Evolutionary conservation across 2,329 filamentous ascomycete genomes (phyloP), one percentile per base, ranked within the genome.

Genomic region (Fusarium chuoi): DNA sequence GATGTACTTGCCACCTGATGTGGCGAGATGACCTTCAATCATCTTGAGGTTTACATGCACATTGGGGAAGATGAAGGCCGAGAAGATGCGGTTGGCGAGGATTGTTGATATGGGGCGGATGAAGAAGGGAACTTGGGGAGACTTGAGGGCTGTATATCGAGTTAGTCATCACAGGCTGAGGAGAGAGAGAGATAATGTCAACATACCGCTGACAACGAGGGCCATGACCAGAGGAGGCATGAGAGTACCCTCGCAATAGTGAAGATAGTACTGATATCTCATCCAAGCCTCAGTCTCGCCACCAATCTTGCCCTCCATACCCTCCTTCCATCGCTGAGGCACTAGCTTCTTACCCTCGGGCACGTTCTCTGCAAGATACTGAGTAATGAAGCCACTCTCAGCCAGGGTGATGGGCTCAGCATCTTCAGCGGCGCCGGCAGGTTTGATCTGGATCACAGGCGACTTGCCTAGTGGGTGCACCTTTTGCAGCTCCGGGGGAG

Each of bases 381-480:
- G 93, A 17, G 90, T 86, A 76, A 98, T 96, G 66, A 91, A 88
- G 11, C 89, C 94, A 49, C 92, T 96, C 84, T 98, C 96, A 15
- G 94, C 94, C 52, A 98, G 84, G 1, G 96, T 88, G 17, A 89
- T 78, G 5, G 88, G 85, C 74, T 88, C 80, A n/a, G 70, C 55
- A 20, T 42, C 45, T 44, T 54, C 65, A 26, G 70, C 73, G 7
- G 77, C 78, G 28, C 81, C 83, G 1, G 84, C 75, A 1, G 85
- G 80, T n/a, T 82, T 84, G 76, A 98, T 85, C 14, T 89, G 89
- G 73, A 98, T 84, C 46, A 96, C 84, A 1, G 96, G 96, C 4
- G 94, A 95, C 81, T 98, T 98, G 70, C 96, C 96, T 8, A 98
- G 87, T 0, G 94, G 92, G 79, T 98, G 94, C 42, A 97, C 84